Evolutionary conservation across 176 grass and related monocot species (phyloP).

Genomic region (Paspalum vaginatum): DNA sequence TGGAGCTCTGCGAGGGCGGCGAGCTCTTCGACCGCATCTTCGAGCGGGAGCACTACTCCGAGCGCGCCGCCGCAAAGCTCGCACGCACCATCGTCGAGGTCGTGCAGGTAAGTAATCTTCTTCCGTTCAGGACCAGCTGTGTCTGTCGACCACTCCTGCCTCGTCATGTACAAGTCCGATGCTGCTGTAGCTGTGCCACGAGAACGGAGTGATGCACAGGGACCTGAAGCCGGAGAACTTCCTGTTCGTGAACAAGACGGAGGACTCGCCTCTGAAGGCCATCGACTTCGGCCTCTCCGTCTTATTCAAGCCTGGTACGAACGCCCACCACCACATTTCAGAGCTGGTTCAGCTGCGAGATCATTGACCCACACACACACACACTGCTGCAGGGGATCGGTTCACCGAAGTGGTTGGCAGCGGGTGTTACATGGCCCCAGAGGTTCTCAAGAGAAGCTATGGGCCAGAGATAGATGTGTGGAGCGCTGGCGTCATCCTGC

Average conservation of each 20-base stretch:
- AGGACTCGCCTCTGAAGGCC: conserved; percentile 66
- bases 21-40: conserved; percentile 80
- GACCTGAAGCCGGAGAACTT: conserved; percentile 86
- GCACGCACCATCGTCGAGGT: conserved; percentile 69
- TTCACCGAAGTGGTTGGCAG: conserved; percentile 88
- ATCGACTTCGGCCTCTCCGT: conserved; percentile 81
- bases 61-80: conserved; percentile 71
- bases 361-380: background rate
- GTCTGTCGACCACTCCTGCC: too few species aligned
- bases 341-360: background rate
- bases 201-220: conserved; percentile 67
- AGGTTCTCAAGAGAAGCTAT: conserved; percentile 74
- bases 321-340: background rate
- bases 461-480: conserved; percentile 85
- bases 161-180: background rate
- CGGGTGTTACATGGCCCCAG: conserved; percentile 84
- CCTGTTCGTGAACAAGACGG: conserved; percentile 52
- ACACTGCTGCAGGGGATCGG: conserved; percentile 42
- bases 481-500: conserved; percentile 85
- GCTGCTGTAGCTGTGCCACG: conserved; percentile 57
- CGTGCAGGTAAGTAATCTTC: conserved; percentile 54
- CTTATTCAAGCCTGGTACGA: conserved; percentile 63
- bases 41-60: conserved; percentile 59
- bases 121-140: background rate
- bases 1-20: conserved; percentile 76